Percentiles rank a stretch among this genome's conserved stretches.
Conservation (phyloP, 345 rosid species). For the Syzygium aqueum region DNA sequence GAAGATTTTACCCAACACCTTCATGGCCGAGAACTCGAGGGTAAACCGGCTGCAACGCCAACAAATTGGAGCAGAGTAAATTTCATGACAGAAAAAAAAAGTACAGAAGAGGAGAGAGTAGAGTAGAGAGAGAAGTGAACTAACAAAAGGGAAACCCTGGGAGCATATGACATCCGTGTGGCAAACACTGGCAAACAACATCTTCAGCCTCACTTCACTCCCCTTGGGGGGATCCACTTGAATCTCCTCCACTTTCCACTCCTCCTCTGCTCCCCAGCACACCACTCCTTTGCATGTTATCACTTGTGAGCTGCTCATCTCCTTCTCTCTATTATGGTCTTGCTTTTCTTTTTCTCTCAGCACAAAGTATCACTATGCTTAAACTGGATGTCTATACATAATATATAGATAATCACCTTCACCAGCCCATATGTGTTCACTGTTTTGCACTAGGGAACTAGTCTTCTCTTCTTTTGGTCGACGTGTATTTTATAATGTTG, state of each 20-base stretch:
- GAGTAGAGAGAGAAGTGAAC: not conserved
- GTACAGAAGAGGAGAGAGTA: not conserved
- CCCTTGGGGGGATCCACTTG: constrained; percentile 57
- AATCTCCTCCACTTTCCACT: constrained; percentile 45
- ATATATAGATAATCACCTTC: not conserved
- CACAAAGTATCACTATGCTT: not conserved
- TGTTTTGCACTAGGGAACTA: not conserved
- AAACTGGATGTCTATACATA: too few relatives aligned
- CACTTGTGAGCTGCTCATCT: not conserved
- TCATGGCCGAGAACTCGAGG: constrained; percentile 24
- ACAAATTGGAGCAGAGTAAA: not conserved
- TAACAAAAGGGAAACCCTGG: constrained; percentile 26
- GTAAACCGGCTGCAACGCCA: constrained; percentile 24
- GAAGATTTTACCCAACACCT: not conserved
- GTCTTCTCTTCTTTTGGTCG: not conserved
- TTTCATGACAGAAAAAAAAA: not conserved
- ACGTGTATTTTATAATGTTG: not conserved
- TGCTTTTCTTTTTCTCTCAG: not conserved
- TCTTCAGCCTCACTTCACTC: constrained; percentile 45
- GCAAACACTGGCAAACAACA: constrained; percentile 58
- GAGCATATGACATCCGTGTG: constrained; percentile 36
- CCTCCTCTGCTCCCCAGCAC: constrained; percentile 40
- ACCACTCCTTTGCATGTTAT: constrained; percentile 28
- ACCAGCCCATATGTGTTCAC: not conserved
- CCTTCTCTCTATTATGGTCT: not conserved